Conservation (phyloP, 164 flowering plant species). For the Tetrastigma voinierianum region DNA sequence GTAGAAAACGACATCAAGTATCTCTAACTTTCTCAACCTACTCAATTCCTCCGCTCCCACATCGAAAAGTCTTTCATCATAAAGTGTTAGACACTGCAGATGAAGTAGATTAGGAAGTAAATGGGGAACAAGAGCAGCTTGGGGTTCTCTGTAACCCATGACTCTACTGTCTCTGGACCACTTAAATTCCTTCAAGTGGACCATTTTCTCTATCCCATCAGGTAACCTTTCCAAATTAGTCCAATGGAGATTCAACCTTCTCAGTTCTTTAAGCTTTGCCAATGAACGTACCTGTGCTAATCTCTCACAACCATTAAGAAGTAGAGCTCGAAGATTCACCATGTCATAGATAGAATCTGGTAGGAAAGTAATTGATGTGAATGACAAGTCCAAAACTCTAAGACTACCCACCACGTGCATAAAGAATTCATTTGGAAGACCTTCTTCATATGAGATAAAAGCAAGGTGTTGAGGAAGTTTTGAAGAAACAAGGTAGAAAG, state of each 20-base stretch:
- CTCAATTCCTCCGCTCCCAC: background rate
- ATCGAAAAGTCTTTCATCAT: background rate
- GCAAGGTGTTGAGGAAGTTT: too few species aligned
- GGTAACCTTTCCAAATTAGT: background rate
- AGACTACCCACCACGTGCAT: background rate
- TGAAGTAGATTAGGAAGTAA: background rate
- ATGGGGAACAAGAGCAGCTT: too few species aligned
- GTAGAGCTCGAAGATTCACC: background rate
- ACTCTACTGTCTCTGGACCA: too few species aligned
- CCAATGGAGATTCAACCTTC: background rate
- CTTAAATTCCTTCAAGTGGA: background rate
- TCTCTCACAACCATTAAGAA: background rate
- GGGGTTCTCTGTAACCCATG: too few species aligned
- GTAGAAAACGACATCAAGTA: background rate
- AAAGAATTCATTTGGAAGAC: background rate
- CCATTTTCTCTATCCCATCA: background rate
- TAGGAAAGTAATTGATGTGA: background rate
- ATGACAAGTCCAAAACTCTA: background rate
- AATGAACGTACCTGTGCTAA: too few species aligned
- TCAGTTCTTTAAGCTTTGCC: too few species aligned
- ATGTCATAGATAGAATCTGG: background rate
- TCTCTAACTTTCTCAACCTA: background rate
- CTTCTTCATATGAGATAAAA: too few species aligned
- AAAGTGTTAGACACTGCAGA: background rate
- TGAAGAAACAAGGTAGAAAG: background rate